These are phyloP conservation scores for Mrakia gelida DNA, from an alignment of 768 basidiomycete genomes.

Conservation along the genomic window DNA sequence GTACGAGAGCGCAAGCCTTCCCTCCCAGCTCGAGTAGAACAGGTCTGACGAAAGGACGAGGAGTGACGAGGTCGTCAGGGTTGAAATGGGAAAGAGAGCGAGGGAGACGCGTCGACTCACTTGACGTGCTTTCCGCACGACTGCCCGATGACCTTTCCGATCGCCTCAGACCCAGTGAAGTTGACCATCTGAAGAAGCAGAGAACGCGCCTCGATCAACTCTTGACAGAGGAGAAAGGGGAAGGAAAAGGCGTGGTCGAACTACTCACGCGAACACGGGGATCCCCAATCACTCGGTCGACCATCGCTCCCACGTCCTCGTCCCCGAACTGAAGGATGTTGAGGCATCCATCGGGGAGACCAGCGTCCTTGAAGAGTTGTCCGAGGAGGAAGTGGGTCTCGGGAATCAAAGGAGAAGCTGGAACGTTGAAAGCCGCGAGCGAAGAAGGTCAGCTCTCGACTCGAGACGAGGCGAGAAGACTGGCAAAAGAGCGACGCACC, in stretches of 20 bases:
- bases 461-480: neutral
- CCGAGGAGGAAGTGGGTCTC: constrained; percentile 42
- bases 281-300: constrained; percentile 56
- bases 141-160: constrained; percentile 43
- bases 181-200: constrained; percentile 6
- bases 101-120: constrained; percentile 24
- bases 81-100: neutral
- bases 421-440: neutral
- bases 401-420: constrained; percentile 36
- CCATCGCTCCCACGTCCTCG: constrained; percentile 49
- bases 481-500: constrained; percentile 30
- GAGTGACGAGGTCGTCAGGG: neutral
- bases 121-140: constrained; percentile 46
- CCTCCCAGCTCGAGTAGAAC: constrained; percentile 43
- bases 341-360: constrained; percentile 58
- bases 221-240: no score
- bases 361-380: constrained; percentile 50
- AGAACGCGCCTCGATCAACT: neutral
- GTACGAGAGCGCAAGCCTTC: constrained; percentile 46
- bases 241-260: neutral
- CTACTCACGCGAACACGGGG: constrained; percentile 45
- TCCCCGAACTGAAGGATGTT: constrained; percentile 55
- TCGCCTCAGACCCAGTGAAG: constrained; percentile 33
- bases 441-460: neutral
- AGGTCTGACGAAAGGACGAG: neutral